Evolutionary conservation across 2,329 filamentous ascomycete genomes (phyloP), one percentile per base, ranked within the genome.

Genomic region (Colletotrichum sp.): DNA sequence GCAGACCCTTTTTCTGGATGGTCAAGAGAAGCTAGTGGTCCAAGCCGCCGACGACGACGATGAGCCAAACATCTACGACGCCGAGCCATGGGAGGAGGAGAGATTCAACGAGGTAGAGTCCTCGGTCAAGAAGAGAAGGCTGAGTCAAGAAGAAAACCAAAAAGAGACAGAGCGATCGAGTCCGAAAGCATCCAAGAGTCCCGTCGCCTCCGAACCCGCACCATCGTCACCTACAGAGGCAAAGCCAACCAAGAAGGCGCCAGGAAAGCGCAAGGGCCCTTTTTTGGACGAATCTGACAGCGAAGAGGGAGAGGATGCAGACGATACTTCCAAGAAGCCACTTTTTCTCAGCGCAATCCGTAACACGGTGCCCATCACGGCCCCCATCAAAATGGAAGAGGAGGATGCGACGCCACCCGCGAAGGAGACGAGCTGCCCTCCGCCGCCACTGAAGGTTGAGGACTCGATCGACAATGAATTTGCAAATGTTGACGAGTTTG

Each of bases 251-350:
- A 79, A 59, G 68, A 79, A 73, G 18, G 44, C 78, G 10, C 77
- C 80, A 67, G 72, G 79, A 7, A 82, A 81, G 39, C 80, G 81
- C 26, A 88, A 83, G 72, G 92, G 91, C 0, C 93, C 93, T 0
- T 96, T 96, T 79, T 81, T 96, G 55, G 90, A 94, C 73, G 93
- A 95, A 76, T 95, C 94, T 0, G 91, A 92, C 65, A 90, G 88
- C 67, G 91, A 90, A 63, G 84, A 85, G 21, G 86, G 87, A 21
- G 86, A 87, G 5, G 79, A 81, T 21, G 74, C 59, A 9, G 70
- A 80, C 32, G 55, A 32, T 26, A 13, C 60, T 62, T 24, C 32
- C 49, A 77, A 64, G 5, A 75, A 62, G 24, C 18, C 66, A 5
- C 28, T 24, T 12, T 62, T 57, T 15, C 8, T 63, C 28, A 44